A percentile compares a stretch with the other conserved stretches of the same genome.
Evolutionary conservation across 1,284 basidiomycete genomes (phyloP).

Genomic region (Apiotrichum brassicae): DNA sequence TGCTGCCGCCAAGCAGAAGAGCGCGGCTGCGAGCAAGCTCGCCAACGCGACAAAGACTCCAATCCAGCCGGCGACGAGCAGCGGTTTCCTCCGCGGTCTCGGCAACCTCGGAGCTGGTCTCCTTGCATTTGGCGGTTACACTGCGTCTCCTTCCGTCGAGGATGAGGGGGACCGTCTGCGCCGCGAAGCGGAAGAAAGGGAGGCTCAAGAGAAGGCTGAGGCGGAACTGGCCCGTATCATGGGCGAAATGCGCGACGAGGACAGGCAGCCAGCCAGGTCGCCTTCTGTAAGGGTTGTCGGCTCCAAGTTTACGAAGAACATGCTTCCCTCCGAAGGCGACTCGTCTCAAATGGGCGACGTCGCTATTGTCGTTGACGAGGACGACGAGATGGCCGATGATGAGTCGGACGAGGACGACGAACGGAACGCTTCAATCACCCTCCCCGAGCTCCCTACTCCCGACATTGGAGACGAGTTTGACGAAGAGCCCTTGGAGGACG

Average conservation of each 20-base stretch:
- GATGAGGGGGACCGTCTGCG: constrained; percentile 17
- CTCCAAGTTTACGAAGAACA: neutral
- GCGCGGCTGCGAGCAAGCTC: constrained; percentile 4
- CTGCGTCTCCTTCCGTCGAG: constrained; percentile 22
- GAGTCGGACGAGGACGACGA: constrained; percentile 14
- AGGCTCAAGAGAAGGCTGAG: constrained; percentile 24
- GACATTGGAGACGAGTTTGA: constrained; percentile 15
- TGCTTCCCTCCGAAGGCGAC: neutral
- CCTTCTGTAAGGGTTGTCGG: neutral
- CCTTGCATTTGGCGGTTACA: constrained; percentile 12
- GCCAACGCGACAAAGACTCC: constrained; percentile 7
- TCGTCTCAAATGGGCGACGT: constrained; percentile 5
- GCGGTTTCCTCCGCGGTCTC: constrained; percentile 38
- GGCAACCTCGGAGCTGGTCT: constrained; percentile 25
- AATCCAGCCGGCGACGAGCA: constrained; percentile 4
- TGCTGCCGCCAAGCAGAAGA: constrained; percentile 28
- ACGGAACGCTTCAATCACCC: constrained; percentile 1
- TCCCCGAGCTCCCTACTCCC: constrained; percentile 17
- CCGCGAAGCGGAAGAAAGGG: constrained; percentile 25
- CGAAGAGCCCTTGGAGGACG: constrained; percentile 5
- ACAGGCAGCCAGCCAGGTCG: neutral
- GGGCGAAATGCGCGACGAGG: constrained; percentile 10
- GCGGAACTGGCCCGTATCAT: constrained; percentile 30
- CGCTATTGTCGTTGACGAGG: constrained; percentile 10
- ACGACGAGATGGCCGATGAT: constrained; percentile 15